phyloP scores from a whole-genome alignment of 345 rosid species.

The Camelina hispida region DNA sequence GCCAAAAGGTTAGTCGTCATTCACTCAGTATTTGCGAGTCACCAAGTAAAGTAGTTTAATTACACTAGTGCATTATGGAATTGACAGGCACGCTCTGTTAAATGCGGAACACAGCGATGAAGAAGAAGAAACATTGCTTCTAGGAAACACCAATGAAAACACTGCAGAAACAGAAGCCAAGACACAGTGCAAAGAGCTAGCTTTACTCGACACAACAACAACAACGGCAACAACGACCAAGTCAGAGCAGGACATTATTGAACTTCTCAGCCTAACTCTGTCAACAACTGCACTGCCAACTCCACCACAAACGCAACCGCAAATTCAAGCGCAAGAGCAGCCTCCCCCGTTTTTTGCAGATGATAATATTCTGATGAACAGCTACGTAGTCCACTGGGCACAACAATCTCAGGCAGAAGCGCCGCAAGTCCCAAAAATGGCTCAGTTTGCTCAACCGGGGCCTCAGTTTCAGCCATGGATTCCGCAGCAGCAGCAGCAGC shows the following conservation, averaged over 20 bases:
- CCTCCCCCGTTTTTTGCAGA: conserved; percentile 45
- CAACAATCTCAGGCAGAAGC: conserved; percentile 56
- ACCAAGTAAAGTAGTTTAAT: neutral
- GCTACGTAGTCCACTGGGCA: conserved; percentile 93
- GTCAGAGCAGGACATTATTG: conserved; percentile 85
- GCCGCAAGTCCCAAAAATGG: conserved; percentile 45
- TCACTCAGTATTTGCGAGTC: neutral
- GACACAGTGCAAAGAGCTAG: conserved; percentile 54
- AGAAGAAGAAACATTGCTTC: conserved; percentile 40
- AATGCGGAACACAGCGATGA: conserved; percentile 29
- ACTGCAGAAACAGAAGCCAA: conserved; percentile 37
- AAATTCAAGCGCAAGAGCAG: conserved; percentile 41
- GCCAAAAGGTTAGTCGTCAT: conserved; percentile 72
- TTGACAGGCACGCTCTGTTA: conserved; percentile 44
- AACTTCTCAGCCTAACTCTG: conserved; percentile 78
- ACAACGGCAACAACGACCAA: conserved; percentile 52
- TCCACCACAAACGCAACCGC: too few relatives aligned
- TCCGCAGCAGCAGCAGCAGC: conserved; percentile 45
- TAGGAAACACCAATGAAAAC: conserved; percentile 21
- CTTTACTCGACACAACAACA: conserved; percentile 60
- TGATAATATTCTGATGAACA: conserved; percentile 51
- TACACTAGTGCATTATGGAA: conserved; percentile 23
- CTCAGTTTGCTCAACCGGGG: conserved; percentile 34
- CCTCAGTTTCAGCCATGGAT: conserved; percentile 35
- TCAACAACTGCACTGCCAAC: conserved; percentile 57